Conservation (phyloP, 1,284 basidiomycete species). For the Albatrellus sp. region DNA sequence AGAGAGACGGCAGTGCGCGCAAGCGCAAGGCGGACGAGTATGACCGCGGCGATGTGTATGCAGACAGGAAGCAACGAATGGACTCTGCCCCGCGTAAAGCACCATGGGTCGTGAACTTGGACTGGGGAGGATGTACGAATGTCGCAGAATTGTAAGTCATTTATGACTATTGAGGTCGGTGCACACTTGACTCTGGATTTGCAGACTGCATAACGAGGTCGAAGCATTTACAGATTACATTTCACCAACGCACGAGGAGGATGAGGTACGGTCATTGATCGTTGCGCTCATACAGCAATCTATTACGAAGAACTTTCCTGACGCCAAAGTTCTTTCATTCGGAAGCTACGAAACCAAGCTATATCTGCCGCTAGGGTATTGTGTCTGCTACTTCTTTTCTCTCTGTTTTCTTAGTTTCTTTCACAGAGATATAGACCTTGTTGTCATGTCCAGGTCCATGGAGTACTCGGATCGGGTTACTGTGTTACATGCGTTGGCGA, state of each 20-base stretch:
- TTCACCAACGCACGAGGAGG: slow-evolving; percentile 76
- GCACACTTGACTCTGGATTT: background rate
- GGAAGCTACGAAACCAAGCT: slow-evolving; percentile 92
- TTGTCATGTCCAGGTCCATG: slow-evolving; percentile 57
- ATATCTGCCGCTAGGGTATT: slow-evolving; percentile 87
- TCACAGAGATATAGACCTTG: slow-evolving; percentile 64
- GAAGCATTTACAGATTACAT: slow-evolving; percentile 81
- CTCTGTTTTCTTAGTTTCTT: background rate
- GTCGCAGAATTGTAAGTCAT: slow-evolving; percentile 63
- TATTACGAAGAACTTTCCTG: slow-evolving; percentile 57
- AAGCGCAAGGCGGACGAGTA: slow-evolving; percentile 33
- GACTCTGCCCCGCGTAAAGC: slow-evolving; percentile 50
- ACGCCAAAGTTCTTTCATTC: slow-evolving; percentile 80
- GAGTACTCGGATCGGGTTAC: slow-evolving; percentile 44
- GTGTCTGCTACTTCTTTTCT: background rate
- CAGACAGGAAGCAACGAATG: slow-evolving; percentile 45
- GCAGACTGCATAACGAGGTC: slow-evolving; percentile 75
- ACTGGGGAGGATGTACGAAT: slow-evolving; percentile 69
- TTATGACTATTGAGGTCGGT: slow-evolving; percentile 3
- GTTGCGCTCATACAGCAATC: slow-evolving; percentile 65
- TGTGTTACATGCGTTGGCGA: slow-evolving; percentile 54
- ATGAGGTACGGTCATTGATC: slow-evolving; percentile 71
- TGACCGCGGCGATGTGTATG: slow-evolving; percentile 37
- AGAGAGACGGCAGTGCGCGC: slow-evolving; percentile 15
- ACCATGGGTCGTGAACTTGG: slow-evolving; percentile 72